A percentile compares a stretch with the other conserved stretches of the same genome.
phyloP scores from a whole-genome alignment of 345 rosid species.

The Populus deltoides region DNA sequence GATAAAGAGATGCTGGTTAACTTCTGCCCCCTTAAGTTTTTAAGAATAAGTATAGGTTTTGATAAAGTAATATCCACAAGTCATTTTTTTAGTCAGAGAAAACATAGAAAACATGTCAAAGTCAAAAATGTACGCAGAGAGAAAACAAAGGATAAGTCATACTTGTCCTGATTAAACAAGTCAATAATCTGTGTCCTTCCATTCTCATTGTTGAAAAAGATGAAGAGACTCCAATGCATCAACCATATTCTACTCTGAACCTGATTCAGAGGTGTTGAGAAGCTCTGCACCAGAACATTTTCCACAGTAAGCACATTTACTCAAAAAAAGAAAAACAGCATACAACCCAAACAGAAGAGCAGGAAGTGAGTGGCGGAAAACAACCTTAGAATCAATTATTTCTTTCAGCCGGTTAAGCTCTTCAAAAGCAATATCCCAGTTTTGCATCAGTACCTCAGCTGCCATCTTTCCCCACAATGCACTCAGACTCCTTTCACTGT shows the following conservation, averaged over 20 bases:
- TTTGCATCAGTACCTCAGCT: slow-evolving; percentile 93
- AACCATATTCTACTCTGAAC: slow-evolving; percentile 92
- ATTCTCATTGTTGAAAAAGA: slow-evolving; percentile 94
- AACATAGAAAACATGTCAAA: background rate
- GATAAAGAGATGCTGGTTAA: background rate
- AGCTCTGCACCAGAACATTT: slow-evolving; percentile 48
- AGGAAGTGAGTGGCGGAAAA: background rate
- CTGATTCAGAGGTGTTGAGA: slow-evolving; percentile 82
- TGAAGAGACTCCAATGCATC: slow-evolving; percentile 99
- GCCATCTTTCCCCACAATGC: slow-evolving; percentile 99
- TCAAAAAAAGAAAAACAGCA: background rate
- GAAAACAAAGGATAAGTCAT: slow-evolving; percentile 18
- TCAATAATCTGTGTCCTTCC: slow-evolving; percentile 96
- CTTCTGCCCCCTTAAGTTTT: background rate
- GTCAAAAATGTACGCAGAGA: background rate
- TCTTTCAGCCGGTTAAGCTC: slow-evolving; percentile 93
- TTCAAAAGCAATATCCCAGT: slow-evolving; percentile 91
- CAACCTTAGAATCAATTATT: slow-evolving; percentile 88
- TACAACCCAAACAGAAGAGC: background rate
- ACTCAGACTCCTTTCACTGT: slow-evolving; percentile 78
- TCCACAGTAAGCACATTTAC: background rate
- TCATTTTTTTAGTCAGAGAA: background rate
- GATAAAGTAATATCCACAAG: background rate
- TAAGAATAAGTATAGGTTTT: background rate
- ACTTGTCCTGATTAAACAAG: slow-evolving; percentile 97